Conservation (phyloP, 176 grass and related monocot species). For the Chrysopogon serrulatus region DNA sequence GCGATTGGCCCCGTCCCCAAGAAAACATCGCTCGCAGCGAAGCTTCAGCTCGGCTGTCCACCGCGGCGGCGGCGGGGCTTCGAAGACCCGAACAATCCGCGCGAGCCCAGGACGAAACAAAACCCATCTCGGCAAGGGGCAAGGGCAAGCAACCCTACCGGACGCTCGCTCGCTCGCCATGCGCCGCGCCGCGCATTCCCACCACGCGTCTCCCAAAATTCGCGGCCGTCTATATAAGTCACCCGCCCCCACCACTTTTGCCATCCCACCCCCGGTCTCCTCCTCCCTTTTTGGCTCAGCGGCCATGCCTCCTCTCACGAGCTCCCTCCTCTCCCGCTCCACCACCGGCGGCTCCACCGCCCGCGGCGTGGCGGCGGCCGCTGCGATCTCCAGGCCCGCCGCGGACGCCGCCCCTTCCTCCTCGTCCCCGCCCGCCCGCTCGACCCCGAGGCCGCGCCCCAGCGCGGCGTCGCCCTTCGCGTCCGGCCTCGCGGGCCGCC, state of each 20-base stretch:
- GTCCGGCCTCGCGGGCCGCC: constrained; percentile 49
- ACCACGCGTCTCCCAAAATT: constrained; percentile 51
- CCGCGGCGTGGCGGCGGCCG: neutral
- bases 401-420: neutral
- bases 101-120: neutral
- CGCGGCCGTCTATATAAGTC: constrained; percentile 36
- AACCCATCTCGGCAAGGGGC: neutral
- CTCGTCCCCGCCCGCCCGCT: neutral
- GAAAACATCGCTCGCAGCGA: neutral
- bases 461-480: constrained; percentile 30
- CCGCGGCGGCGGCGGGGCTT: neutral
- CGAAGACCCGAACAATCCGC: constrained; percentile 11
- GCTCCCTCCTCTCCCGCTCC: constrained; percentile 50
- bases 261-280: neutral
- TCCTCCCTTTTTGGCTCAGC: neutral
- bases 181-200: constrained; percentile 38
- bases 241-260: neutral
- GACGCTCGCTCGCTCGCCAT: neutral
- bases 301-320: constrained; percentile 52
- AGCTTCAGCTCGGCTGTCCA: neutral
- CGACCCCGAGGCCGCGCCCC: constrained; percentile 1
- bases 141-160: constrained; percentile 30
- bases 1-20: neutral
- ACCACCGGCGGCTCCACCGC: constrained; percentile 14
- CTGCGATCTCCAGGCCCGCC: constrained; percentile 35